phyloP scores from a whole-genome alignment of 495 filamentous ascomycete species.

The Podospora comata region DNA sequence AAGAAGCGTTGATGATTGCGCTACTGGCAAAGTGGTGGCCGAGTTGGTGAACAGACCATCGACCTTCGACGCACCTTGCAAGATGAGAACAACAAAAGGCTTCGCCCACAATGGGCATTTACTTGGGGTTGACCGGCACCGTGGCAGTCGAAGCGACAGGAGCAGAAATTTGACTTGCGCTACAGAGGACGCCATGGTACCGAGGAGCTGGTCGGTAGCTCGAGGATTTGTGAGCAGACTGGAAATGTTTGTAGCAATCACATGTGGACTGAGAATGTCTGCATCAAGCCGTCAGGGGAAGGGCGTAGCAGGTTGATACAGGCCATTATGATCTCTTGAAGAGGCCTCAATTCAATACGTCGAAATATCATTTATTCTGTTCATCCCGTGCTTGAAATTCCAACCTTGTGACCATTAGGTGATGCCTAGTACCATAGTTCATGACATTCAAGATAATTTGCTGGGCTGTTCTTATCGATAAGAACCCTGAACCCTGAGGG shows the following conservation, averaged over 20 bases:
- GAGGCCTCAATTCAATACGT: neutral
- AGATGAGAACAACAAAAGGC: neutral
- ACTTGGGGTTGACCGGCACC: neutral
- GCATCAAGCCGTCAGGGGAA: neutral
- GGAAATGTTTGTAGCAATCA: neutral
- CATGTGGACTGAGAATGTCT: neutral
- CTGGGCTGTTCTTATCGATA: conserved; percentile 36
- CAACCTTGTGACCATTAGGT: neutral
- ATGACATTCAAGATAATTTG: neutral
- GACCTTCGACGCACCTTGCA: neutral
- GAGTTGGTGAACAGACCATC: neutral
- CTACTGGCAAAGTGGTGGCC: neutral
- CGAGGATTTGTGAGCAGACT: neutral
- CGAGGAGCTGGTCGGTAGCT: neutral
- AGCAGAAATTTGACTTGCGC: neutral
- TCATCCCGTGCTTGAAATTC: neutral
- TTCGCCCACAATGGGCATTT: neutral
- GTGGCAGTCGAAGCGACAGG: neutral
- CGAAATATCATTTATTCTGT: neutral
- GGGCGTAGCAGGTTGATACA: neutral
- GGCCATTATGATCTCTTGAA: neutral
- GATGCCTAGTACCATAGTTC: neutral
- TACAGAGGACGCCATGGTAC: neutral
- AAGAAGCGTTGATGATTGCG: conserved; percentile 27
- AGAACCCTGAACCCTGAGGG: conserved; percentile 16